A percentile compares a stretch with the other conserved stretches of the same genome.
phyloP scores from a whole-genome alignment of 345 rosid genomes.

The Theobroma cacao region DNA sequence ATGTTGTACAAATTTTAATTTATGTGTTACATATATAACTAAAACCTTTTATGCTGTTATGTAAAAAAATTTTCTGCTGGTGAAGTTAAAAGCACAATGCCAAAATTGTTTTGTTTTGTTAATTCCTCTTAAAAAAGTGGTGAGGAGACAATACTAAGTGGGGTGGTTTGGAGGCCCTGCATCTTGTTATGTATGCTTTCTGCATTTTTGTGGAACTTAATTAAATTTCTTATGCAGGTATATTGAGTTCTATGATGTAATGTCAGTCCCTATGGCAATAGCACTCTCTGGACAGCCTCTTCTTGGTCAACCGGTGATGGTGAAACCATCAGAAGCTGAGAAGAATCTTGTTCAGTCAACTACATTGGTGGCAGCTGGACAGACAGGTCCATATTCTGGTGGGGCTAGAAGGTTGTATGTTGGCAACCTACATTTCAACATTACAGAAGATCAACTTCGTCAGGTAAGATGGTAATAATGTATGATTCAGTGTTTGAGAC shows the following conservation, averaged over 20 bases:
- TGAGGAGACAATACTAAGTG: not conserved
- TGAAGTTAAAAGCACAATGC: no score
- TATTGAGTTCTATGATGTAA: constrained; percentile 90
- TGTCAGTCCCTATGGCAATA: constrained; percentile 99
- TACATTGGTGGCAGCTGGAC: constrained; percentile 58
- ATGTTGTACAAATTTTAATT: not conserved
- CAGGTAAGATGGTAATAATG: constrained; percentile 41
- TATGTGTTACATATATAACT: not conserved
- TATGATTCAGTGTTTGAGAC: not conserved
- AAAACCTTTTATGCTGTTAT: not conserved
- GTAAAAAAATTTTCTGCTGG: not conserved
- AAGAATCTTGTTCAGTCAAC: constrained; percentile 97
- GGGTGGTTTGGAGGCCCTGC: not conserved
- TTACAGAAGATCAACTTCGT: constrained; percentile 87
- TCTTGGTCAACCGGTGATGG: constrained; percentile 96
- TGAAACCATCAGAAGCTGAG: constrained; percentile 99
- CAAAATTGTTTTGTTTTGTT: not conserved
- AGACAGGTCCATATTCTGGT: constrained; percentile 67
- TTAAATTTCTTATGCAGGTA: constrained; percentile 52
- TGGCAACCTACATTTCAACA: constrained; percentile 87
- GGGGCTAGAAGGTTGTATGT: constrained; percentile 92
- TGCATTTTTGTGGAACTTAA: not conserved
- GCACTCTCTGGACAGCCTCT: constrained; percentile 98
- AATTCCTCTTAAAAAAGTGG: not conserved
- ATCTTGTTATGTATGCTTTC: not conserved